A percentile compares a stretch with the other conserved stretches of the same genome.
These are phyloP conservation scores for Parathielavia hyrcaniae DNA, from an alignment of 495 filamentous ascomycete species.

Conservation along the genomic window DNA sequence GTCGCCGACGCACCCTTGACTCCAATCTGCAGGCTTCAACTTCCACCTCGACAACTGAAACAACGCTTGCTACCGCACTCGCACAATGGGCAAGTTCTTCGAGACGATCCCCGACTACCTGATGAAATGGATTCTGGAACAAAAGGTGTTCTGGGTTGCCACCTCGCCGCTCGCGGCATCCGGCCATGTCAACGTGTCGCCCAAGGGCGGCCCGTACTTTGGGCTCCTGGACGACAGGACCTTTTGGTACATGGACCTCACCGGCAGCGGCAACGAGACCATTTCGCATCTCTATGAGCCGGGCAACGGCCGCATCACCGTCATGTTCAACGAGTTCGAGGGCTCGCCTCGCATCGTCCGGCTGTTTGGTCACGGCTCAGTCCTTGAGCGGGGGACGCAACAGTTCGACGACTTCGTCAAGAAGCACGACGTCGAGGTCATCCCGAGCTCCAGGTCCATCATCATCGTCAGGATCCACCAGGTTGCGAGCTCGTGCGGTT, in stretches of 20 bases:
- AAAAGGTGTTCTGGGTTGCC: conserved; percentile 63
- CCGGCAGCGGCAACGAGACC: conserved; percentile 65
- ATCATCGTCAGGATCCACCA: conserved; percentile 62
- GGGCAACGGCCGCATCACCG: conserved; percentile 60
- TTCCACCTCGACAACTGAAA: no score
- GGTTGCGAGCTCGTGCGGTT: conserved; percentile 51
- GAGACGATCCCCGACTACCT: conserved; percentile 52
- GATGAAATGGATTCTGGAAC: conserved; percentile 51
- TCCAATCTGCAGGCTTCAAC: no score
- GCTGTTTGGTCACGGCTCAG: conserved; percentile 60
- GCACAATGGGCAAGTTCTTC: conserved; percentile 57
- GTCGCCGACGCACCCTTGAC: no score
- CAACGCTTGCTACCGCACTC: no score
- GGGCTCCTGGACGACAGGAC: conserved; percentile 51
- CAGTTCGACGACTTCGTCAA: conserved; percentile 46
- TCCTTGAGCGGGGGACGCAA: conserved; percentile 52
- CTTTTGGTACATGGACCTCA: conserved; percentile 66
- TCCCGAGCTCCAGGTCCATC: conserved; percentile 54
- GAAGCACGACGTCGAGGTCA: conserved; percentile 36
- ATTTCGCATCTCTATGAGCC: conserved; percentile 64
- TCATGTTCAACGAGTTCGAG: conserved; percentile 67
- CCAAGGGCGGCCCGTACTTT: conserved; percentile 60
- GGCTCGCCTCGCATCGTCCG: conserved; percentile 58
- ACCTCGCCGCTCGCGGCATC: conserved; percentile 55
- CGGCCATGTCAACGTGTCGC: conserved; percentile 60